Base-by-base conservation (phyloP, 176 grass and related monocot genomes). In the sorghum (Sorghum bicolor) region DNA sequence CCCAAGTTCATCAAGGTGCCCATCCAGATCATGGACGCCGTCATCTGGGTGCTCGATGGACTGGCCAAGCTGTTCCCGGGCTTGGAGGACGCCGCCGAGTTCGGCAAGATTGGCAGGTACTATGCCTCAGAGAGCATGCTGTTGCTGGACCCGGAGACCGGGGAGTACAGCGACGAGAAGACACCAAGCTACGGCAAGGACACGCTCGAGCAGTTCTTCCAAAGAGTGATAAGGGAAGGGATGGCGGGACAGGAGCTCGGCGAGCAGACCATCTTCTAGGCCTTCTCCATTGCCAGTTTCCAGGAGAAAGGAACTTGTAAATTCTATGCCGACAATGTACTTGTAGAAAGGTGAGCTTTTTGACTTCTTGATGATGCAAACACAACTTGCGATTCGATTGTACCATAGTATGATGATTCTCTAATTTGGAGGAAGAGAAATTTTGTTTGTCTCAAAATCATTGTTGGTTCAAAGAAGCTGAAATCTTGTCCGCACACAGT, bases 121-220 rank as follows among this genome's bases (percentile, higher is more conserved):
- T 99, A 99, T 44, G 96, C 96, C 5, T 94, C 91, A 2, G 93
- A 94, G 89, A 96, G 96, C 75, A 99, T 99, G 96, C 83, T 98
- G 44, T 19, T 98, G 33, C 69, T 91, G 10, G 91, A 98, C 73
- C 85, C 96, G 13, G 87, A 90, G 14, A 94, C 92, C 1, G 89
- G 96, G n/a, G 91, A 92, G 77, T 98, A 98, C 70, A 94, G 87
- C 44, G 91, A 92, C 8, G 96, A 98, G 17, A 77, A 85, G 84
- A 95, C 96, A 5, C 91, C 96, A 0, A 98, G 93, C 88, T 98
- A 98, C 8, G 93, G 93, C 57, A 92, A 88, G 3, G 93, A 95
- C 80, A 98, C 93, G 77, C 90, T 98, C 57, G 89, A 98, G 74
- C 85, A 94, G 39, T 98, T 98, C 85, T 95, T 98, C 25, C 79